A percentile compares a stretch with the other conserved stretches of the same genome.
Conservation (phyloP, 2,329 filamentous ascomycete genomes). For the Colletotrichum sansevieriae region DNA sequence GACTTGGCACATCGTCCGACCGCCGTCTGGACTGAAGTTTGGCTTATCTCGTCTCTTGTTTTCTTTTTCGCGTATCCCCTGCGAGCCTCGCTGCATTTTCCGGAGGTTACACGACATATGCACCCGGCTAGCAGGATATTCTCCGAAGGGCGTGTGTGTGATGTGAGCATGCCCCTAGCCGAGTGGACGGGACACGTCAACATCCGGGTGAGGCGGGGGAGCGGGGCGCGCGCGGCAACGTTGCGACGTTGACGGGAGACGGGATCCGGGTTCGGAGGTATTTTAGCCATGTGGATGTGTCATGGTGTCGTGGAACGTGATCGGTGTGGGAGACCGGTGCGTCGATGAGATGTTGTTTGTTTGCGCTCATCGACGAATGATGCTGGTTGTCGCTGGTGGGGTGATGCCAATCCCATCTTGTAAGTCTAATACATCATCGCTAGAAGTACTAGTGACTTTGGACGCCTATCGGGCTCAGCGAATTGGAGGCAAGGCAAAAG, state of each 20-base stretch:
- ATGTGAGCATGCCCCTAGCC: not conserved
- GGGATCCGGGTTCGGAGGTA: not conserved
- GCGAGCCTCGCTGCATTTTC: not conserved
- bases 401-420: rapidly evolving
- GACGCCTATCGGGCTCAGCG: too few species aligned
- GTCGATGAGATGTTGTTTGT: not conserved
- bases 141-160: conserved; percentile 19
- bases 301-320: conserved; percentile 14
- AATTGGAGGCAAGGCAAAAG: too few species aligned
- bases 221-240: not conserved
- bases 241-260: not conserved
- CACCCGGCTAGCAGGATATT: conserved; percentile 18
- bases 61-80: not conserved
- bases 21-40: not conserved
- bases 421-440: too few species aligned
- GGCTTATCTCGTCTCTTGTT: not conserved
- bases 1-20: not conserved
- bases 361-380: not conserved
- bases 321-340: conserved; percentile 14
- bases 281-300: conserved; percentile 6
- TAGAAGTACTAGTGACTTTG: too few species aligned
- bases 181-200: conserved; percentile 21
- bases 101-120: conserved; percentile 10
- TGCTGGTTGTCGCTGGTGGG: not conserved
- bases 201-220: conserved; percentile 4